Base-by-base conservation (phyloP, 805 yeast genomes). In the Candida dajiaensis region DNA sequence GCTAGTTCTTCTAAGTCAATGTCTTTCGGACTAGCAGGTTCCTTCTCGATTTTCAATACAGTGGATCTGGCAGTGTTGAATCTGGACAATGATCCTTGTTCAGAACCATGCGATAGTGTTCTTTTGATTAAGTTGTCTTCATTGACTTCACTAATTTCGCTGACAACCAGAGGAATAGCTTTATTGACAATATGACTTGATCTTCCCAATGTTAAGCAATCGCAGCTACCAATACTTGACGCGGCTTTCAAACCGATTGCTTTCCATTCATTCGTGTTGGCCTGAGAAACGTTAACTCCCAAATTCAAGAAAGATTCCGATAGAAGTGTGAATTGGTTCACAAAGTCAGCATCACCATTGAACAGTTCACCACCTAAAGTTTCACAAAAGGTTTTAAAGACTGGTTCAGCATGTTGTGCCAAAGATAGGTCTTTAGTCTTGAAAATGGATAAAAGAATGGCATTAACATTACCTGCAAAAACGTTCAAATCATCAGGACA, bases 401-500 rank as follows among this genome's bases (percentile, higher is more conserved):
- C 76, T 20, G 66, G 62, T 33, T 74, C 68, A 5, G 77, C 69
- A 36, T 72, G 66, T 56, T 81, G 83, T 43, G 81, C 71, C 3
- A 88, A 70, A 0, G 80, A 68, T 38, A 81, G 64, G 56, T 90
- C 98, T 19, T 73, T 73, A 21, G 81, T 72, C 15, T 65, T 56
- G 39, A 85, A 55, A 15, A 83, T 74, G 10, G 70, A 60, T 22
- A 61, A 62, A 59, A 90, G 69, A 22, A 90, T 81, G 19, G 71
- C 68, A 42, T 87, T 73, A 16, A 85, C 81, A 55, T 82, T 78
- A 21, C 70, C 72, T 1, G 96, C 90, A 68, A 89, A 83, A 28
- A 89, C 83, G 51, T 86, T 89, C 61, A 94, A 70, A 62, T 94
- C 92, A 49, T 87, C 95, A 36, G 79, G 72, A 63, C 97, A 89